phyloP scores from a whole-genome alignment of 2,329 filamentous ascomycete species.

The Aspergillus intermedius region DNA sequence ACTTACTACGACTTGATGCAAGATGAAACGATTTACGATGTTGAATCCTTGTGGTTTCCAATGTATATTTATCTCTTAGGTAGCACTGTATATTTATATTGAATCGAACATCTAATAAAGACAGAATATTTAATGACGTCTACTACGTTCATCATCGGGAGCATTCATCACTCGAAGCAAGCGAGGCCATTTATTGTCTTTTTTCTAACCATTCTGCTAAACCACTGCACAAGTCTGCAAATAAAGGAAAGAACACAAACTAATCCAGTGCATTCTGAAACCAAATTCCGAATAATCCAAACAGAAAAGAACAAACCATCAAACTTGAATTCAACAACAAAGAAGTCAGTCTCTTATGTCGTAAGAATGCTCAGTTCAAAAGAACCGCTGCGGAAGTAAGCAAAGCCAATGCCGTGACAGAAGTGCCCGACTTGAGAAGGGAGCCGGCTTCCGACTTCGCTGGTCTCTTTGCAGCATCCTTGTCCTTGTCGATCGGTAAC shows the following conservation, averaged over 20 bases:
- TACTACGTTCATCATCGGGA: too few relatives aligned
- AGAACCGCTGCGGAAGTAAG: conserved; percentile 4
- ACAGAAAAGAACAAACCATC: neutral
- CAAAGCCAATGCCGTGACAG: conserved; percentile 5
- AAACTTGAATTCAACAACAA: neutral
- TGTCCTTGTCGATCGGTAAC: neutral
- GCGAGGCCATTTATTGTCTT: too few relatives aligned
- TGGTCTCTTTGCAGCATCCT: neutral
- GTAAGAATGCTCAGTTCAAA: conserved; percentile 1
- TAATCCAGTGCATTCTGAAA: neutral
- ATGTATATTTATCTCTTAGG: neutral
- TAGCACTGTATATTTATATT: neutral
- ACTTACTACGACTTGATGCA: neutral
- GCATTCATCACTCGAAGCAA: too few relatives aligned
- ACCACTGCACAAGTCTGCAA: neutral
- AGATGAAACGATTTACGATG: neutral
- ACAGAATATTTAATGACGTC: neutral
- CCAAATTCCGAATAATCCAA: neutral
- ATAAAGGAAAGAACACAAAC: neutral
- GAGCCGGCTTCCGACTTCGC: conserved; percentile 9
- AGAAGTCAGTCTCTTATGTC: neutral
- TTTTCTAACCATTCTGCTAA: too few relatives aligned
- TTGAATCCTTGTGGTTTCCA: neutral
- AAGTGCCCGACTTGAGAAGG: neutral
- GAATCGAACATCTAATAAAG: neutral